Base-by-base conservation (phyloP, 177 flowering plant genomes). In the Vitis hybrid region DNA sequence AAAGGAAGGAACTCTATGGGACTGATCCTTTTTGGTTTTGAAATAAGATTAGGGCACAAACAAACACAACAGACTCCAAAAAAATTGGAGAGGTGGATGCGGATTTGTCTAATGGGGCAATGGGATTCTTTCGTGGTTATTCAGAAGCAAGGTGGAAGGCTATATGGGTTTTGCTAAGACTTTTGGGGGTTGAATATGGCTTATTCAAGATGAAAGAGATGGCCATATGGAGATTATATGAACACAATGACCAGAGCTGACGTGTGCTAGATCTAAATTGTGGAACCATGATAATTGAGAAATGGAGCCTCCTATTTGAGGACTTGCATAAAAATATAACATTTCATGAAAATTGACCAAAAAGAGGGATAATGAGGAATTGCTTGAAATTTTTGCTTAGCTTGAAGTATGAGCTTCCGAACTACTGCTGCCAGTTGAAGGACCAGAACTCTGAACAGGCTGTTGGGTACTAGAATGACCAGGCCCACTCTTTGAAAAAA, bases 401-500 rank as follows among this genome's bases (percentile, higher is more conserved):
- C 81, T 81, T 66, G 84, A 79, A 67, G 83, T 64, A 59, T 16
- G 82, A 70, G 57, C 73, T 76, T 78, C 83, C 10, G 74, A 61
- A 75, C 77, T 55, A 68, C 62, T 84, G 75, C 80, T 75, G 68
- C 76, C 74, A 68, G 73, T 70, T 58, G 85, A 72, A 64, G 88
- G 75, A 48, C 70, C 70, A 65, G 89, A 77, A 61, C 75, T 72
- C 76, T 79, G 87, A 63, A 81, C 67, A 33, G 86, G 60, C 51
- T 72, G 75, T 73, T 82, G 90, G 39, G 69, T 58, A 39, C 72
- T 66, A 29, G 84, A 77, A 61, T 72, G 84, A 73, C 67, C 70
- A 15, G 83, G 7, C 12, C 82, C 87, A 73, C 85, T 70, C 76
- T 72, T 81, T 2, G 93, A 85, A 58, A 81, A 78, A 65, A 83